Evolutionary conservation across 1,284 basidiomycete genomes (phyloP).

Genomic region (Cutaneotrichosporon arboriforme): DNA sequence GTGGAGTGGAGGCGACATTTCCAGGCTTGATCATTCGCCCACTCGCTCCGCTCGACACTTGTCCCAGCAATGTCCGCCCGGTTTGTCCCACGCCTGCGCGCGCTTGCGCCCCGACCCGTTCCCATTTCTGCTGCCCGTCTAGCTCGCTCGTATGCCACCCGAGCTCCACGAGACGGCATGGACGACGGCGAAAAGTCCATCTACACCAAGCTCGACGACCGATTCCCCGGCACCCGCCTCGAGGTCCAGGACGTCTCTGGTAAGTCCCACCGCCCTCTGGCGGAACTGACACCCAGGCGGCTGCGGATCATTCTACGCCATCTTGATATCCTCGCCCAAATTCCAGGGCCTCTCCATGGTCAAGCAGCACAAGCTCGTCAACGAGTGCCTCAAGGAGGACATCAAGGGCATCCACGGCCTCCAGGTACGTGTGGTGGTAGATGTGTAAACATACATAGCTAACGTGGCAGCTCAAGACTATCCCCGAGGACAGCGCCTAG

Average conservation of each 20-base stretch:
- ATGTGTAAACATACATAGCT: not conserved
- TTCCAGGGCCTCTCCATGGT: slow-evolving; percentile 84
- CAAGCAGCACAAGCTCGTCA: slow-evolving; percentile 92
- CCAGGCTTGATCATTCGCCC: not conserved
- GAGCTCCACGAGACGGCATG: slow-evolving; percentile 13
- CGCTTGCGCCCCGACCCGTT: not conserved
- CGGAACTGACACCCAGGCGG: slow-evolving; percentile 59
- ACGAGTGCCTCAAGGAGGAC: slow-evolving; percentile 78
- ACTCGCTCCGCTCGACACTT: not conserved
- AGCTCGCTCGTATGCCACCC: slow-evolving; percentile 11
- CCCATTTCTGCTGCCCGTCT: not conserved
- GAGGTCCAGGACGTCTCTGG: slow-evolving; percentile 86
- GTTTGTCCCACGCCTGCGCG: slow-evolving; percentile 1
- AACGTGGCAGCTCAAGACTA: slow-evolving; percentile 37
- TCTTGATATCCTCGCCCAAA: slow-evolving; percentile 72
- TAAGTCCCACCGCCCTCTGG: slow-evolving; percentile 41
- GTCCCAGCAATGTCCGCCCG: slow-evolving; percentile 4
- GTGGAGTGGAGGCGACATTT: too few species aligned
- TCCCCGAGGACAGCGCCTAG: slow-evolving; percentile 26
- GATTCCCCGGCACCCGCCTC: slow-evolving; percentile 68
- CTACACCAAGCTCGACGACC: slow-evolving; percentile 63
- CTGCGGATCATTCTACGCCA: slow-evolving; percentile 94
- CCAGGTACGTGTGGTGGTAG: slow-evolving; percentile 60
- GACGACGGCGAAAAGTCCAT: slow-evolving; percentile 66
- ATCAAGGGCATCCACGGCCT: slow-evolving; percentile 90